Percentiles rank a stretch among this genome's conserved stretches.
Evolutionary conservation across 1,284 basidiomycete species (phyloP).

Genomic region (Cryptococcus sp.): DNA sequence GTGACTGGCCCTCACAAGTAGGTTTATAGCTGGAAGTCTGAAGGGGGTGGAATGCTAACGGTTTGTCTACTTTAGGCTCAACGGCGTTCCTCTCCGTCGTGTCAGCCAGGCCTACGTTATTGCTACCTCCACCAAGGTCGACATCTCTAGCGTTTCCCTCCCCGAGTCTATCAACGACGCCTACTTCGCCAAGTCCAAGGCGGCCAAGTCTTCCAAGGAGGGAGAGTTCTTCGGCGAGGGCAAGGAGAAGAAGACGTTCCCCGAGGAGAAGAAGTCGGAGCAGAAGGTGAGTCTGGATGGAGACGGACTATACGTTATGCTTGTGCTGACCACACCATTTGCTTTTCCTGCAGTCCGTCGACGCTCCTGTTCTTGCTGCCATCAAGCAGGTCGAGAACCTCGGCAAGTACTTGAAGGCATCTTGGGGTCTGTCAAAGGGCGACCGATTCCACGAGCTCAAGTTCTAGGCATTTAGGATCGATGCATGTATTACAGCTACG

Average conservation of each 20-base stretch:
- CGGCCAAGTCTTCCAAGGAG: conserved; percentile 78
- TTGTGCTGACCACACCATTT: conserved; percentile 11
- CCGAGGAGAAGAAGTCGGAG: conserved; percentile 84
- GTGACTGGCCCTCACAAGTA: conserved; percentile 96
- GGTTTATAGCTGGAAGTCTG: conserved; percentile 13
- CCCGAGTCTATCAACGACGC: conserved; percentile 90
- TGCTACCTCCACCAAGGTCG: conserved; percentile 94
- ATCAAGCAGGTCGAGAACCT: conserved; percentile 93
- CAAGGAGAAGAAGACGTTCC: conserved; percentile 90
- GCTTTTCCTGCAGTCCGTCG: conserved; percentile 57
- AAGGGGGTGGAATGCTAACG: not conserved
- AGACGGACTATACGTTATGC: too few relatives aligned
- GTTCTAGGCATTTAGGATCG: conserved; percentile 44
- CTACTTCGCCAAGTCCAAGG: conserved; percentile 85
- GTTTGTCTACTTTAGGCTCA: conserved; percentile 58
- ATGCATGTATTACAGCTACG: conserved; percentile 46
- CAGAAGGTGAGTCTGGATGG: conserved; percentile 69
- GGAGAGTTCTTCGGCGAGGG: conserved; percentile 95
- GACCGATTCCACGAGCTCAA: conserved; percentile 57
- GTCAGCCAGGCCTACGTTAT: conserved; percentile 99
- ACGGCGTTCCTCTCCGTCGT: conserved; percentile 96
- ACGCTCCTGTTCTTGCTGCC: conserved; percentile 78
- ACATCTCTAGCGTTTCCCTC: conserved; percentile 69
- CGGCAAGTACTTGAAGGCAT: conserved; percentile 89
- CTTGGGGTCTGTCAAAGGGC: conserved; percentile 94